A percentile compares a stretch with the other conserved stretches of the same genome.
phyloP scores from a whole-genome alignment of 352 stramenopile genomes.

The Globisporangium middletonii region DNA sequence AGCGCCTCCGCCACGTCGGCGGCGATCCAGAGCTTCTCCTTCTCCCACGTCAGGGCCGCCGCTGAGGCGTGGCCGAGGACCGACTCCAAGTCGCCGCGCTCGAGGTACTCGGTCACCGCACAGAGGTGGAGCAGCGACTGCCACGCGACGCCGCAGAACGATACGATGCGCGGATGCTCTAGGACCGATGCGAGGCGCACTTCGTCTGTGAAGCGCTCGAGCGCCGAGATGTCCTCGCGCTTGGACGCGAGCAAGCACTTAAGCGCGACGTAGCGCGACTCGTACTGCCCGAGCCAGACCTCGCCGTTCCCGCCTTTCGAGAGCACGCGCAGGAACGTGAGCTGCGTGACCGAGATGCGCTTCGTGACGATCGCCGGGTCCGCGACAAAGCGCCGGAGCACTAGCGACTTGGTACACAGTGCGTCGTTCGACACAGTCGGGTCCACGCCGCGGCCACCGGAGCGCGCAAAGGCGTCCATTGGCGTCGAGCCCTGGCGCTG shows the following conservation, averaged over 20 bases:
- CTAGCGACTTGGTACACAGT: slow-evolving; percentile 45
- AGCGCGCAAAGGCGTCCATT: slow-evolving; percentile 43
- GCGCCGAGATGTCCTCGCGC: slow-evolving; percentile 42
- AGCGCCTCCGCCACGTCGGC: slow-evolving; percentile 64
- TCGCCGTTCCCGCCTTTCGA: slow-evolving; percentile 76
- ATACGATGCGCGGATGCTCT: slow-evolving; percentile 76
- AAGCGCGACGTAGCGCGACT: slow-evolving; percentile 67
- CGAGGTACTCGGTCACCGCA: slow-evolving; percentile 77
- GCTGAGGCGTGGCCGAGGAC: slow-evolving; percentile 35
- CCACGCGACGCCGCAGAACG: slow-evolving; percentile 77
- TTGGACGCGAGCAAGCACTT: slow-evolving; percentile 71
- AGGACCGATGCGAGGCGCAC: slow-evolving; percentile 73
- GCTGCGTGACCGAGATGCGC: slow-evolving; percentile 63
- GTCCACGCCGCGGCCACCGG: slow-evolving; percentile 30
- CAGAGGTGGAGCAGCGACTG: slow-evolving; percentile 70
- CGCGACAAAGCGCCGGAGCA: slow-evolving; percentile 54
- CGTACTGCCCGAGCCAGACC: slow-evolving; percentile 78
- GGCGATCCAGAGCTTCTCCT: slow-evolving; percentile 53
- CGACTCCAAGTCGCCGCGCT: slow-evolving; percentile 59
- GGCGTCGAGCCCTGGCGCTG: slow-evolving; percentile 18
- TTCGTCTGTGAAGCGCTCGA: slow-evolving; percentile 80
- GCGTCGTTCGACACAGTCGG: slow-evolving; percentile 55
- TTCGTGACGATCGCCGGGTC: slow-evolving; percentile 69
- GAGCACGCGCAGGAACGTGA: slow-evolving; percentile 65
- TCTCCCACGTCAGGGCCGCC: slow-evolving; percentile 38